Evolutionary conservation across 805 yeast species (phyloP).

Genomic region (Wickerhamomyces bovis): DNA sequence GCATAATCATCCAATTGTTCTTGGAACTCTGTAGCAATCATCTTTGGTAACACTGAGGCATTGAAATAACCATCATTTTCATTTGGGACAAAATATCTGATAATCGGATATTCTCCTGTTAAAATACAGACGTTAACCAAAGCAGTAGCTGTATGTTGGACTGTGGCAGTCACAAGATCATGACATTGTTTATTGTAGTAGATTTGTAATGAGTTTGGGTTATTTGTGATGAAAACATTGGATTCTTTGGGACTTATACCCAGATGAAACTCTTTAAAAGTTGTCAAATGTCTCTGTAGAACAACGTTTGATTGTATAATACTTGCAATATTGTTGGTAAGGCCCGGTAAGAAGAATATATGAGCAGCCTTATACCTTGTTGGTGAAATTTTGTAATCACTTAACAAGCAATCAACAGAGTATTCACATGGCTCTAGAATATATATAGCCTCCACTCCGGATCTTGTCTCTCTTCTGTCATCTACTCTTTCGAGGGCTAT

Average conservation of each 20-base stretch:
- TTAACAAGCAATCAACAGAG: conserved; percentile 67
- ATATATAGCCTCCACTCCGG: conserved; percentile 74
- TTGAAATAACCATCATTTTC: conserved; percentile 40
- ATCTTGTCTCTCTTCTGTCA: conserved; percentile 50
- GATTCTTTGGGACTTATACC: conserved; percentile 63
- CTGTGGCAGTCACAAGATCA: conserved; percentile 53
- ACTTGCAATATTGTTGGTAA: conserved; percentile 27
- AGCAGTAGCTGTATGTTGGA: conserved; percentile 53
- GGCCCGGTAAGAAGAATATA: conserved; percentile 64
- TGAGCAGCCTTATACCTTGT: conserved; percentile 72
- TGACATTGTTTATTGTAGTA: conserved; percentile 63
- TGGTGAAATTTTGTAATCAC: conserved; percentile 63
- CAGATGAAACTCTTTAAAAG: conserved; percentile 38
- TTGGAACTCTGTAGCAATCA: conserved; percentile 72
- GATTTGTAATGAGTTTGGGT: conserved; percentile 57
- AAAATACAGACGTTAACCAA: conserved; percentile 68
- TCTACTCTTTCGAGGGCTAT: conserved; percentile 59
- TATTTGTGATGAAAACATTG: conserved; percentile 64
- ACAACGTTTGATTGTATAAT: conserved; percentile 25
- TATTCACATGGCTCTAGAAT: conserved; percentile 63
- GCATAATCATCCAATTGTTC: conserved; percentile 68
- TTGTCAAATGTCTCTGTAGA: conserved; percentile 23
- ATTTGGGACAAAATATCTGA: conserved; percentile 63
- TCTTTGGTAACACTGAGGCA: conserved; percentile 55
- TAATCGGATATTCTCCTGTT: conserved; percentile 84